Base-by-base conservation (phyloP, 176 grass and related monocot genomes). In the Zea luxurians region DNA sequence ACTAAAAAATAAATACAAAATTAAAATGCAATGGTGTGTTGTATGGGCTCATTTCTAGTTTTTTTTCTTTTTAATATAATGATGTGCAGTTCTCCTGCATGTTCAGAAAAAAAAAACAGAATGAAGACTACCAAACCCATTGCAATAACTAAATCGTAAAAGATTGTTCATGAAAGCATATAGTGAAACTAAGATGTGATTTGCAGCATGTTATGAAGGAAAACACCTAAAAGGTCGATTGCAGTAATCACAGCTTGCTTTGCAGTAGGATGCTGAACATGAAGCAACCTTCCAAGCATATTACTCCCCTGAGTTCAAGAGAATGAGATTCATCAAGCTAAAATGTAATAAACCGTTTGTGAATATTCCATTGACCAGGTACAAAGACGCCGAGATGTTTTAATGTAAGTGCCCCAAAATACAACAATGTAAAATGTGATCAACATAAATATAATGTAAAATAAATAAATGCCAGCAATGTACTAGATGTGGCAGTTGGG, bases 201-300 rank as follows among this genome's bases (percentile, higher is more conserved):
- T 57, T 78, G 44, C 35, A 52, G 41, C 18, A 41, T 71, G 38
- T 73, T 74, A 40, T 68, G n/a, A 38, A 76, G 48, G 37, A 58
- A 83, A 90, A 73, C 69, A 97, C 91, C 94, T 93, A 97, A 83
- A 77, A 97, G 87, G 72, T 97, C 94, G 65, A 97, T 97, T 64
- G 94, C 94, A 76, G 94, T 93, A 83, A 97, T 97, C 69, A 97
- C 89, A 90, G 94, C 94, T 86, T 97, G 89, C 82, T 97, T 97
- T 86, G 95, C 95, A 81, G 91, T 97, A 76, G 91, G 89, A 88
- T 97, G 87, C 75, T 97, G 91, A 75, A 97, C 91, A 92, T 92
- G 85, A 78, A 97, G 91, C 10, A 97, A 74, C 81, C 91, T 89
- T 83, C 89, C 91, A 89, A 97, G 91, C 94, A 97, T 97, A 77